Evolutionary conservation across 2,329 filamentous ascomycete genomes (phyloP).

Genomic region (Exserohilum turcica): DNA sequence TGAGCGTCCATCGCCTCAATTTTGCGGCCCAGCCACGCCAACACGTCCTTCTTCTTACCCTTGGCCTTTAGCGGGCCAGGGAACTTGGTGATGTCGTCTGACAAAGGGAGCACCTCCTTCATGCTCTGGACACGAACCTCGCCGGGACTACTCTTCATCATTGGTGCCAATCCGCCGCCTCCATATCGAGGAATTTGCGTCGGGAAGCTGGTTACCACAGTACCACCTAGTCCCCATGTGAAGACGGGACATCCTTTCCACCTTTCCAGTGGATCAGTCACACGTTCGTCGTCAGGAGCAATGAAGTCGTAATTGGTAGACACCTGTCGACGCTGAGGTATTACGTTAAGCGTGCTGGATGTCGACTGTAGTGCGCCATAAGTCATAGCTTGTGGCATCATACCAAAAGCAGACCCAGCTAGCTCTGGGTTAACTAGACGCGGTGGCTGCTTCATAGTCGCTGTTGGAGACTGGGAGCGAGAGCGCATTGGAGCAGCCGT

Average conservation of each 20-base stretch:
- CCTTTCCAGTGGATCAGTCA: constrained; percentile 76
- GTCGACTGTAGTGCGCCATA: constrained; percentile 36
- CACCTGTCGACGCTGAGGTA: constrained; percentile 47
- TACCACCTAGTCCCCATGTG: constrained; percentile 85
- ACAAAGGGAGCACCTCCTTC: constrained; percentile 73
- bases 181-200: constrained; percentile 86
- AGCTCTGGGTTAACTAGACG: constrained; percentile 52
- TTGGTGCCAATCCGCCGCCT: constrained; percentile 71
- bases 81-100: constrained; percentile 77
- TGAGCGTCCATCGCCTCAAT: constrained; percentile 73
- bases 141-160: constrained; percentile 81
- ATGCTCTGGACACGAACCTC: constrained; percentile 78
- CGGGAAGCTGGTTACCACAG: constrained; percentile 82
- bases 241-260: constrained; percentile 92
- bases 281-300: constrained; percentile 60
- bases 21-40: constrained; percentile 77
- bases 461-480: constrained; percentile 65
- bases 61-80: constrained; percentile 89
- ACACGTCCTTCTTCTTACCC: constrained; percentile 91
- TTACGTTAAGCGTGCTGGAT: constrained; percentile 28
- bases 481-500: constrained; percentile 49
- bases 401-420: constrained; percentile 61
- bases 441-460: constrained; percentile 56
- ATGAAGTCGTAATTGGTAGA: constrained; percentile 62
- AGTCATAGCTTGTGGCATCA: constrained; percentile 47